These are phyloP conservation scores for Capsaspora owczarzaki DNA, from an alignment of 78 protist species.

Conservation along the genomic window DNA sequence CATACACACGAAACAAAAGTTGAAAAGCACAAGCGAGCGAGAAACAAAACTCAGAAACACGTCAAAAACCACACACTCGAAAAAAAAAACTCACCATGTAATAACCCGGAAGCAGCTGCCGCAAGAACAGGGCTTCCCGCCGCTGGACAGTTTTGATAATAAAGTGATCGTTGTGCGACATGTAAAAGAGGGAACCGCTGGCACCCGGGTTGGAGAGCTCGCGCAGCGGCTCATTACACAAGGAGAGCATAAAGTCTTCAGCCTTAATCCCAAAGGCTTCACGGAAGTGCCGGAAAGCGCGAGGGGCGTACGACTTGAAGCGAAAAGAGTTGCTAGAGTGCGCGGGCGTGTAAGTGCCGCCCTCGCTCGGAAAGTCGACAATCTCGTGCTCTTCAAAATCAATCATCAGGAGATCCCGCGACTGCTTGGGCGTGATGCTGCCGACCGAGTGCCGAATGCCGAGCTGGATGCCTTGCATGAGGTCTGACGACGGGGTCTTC, in stretches of 20 bases:
- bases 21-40: neutral
- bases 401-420: neutral
- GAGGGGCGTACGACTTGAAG: slow-evolving; percentile 64
- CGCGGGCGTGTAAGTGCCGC: slow-evolving; percentile 11
- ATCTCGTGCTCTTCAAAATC: slow-evolving; percentile 3
- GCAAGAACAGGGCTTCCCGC: slow-evolving; percentile 64
- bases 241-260: slow-evolving; percentile 13
- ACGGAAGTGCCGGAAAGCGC: slow-evolving; percentile 36
- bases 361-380: slow-evolving; percentile 8
- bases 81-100: slow-evolving; percentile 32
- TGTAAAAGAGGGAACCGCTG: slow-evolving; percentile 70
- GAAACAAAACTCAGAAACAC: too few relatives aligned
- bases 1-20: too few relatives aligned
- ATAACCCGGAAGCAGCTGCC: slow-evolving; percentile 65
- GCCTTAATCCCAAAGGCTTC: neutral
- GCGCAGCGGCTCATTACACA: slow-evolving; percentile 30
- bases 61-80: too few relatives aligned
- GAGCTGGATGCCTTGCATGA: slow-evolving; percentile 16
- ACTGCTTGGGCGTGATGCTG: too few relatives aligned
- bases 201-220: slow-evolving; percentile 81
- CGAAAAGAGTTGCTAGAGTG: slow-evolving; percentile 7
- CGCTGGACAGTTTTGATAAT: slow-evolving; percentile 83
- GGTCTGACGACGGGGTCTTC: neutral
- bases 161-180: slow-evolving; percentile 56
- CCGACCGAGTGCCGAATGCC: slow-evolving; percentile 15